These are phyloP conservation scores for Macrophomina tecta DNA, from an alignment of 2,329 filamentous ascomycete species.

Conservation along the genomic window DNA sequence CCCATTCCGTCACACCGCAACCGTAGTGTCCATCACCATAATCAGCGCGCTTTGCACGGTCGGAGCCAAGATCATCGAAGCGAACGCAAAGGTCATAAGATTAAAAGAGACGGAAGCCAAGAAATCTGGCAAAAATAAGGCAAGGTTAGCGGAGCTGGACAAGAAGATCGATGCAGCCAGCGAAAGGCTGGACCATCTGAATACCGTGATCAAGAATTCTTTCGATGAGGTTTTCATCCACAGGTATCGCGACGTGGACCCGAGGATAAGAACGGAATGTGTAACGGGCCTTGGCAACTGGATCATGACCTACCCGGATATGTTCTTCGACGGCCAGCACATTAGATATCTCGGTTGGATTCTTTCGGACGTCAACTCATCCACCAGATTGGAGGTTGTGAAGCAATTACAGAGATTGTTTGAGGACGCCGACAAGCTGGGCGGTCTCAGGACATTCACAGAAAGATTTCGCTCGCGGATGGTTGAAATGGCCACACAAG, in stretches of 20 bases:
- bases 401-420: constrained; percentile 83
- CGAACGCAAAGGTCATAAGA: constrained; percentile 76
- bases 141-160: constrained; percentile 75
- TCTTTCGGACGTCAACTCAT: constrained; percentile 77
- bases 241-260: constrained; percentile 91
- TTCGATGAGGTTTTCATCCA: constrained; percentile 95
- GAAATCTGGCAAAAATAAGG: constrained; percentile 77
- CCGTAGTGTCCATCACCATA: constrained; percentile 80
- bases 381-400: constrained; percentile 83
- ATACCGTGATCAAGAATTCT: constrained; percentile 78
- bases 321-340: constrained; percentile 90
- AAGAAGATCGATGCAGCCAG: constrained; percentile 73
- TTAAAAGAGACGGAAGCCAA: constrained; percentile 79
- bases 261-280: constrained; percentile 86
- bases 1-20: constrained; percentile 93
- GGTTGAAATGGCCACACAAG: constrained; percentile 89
- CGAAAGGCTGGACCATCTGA: constrained; percentile 71
- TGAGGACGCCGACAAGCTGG: constrained; percentile 77
- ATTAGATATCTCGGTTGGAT: constrained; percentile 96
- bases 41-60: constrained; percentile 78
- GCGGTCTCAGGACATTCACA: constrained; percentile 83
- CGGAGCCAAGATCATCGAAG: constrained; percentile 72
- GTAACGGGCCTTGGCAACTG: constrained; percentile 85
- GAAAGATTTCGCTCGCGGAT: constrained; percentile 86
- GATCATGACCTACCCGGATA: constrained; percentile 83